Evolutionary conservation across 495 filamentous ascomycete genomes (phyloP).

Genomic region (Usnea hakonensis): DNA sequence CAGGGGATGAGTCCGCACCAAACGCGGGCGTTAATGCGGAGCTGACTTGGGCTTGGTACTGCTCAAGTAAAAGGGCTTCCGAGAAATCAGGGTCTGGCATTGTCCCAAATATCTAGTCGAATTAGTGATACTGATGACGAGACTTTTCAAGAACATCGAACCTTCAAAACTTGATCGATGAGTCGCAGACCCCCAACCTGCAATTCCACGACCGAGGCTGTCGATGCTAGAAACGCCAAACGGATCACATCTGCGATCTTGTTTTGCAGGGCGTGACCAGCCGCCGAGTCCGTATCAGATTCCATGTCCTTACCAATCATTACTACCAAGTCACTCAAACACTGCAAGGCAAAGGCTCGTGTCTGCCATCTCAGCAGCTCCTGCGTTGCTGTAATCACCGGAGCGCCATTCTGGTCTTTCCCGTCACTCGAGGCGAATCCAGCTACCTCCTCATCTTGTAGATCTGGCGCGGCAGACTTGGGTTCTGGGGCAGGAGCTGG

Average conservation of each 20-base stretch:
- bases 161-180: constrained; percentile 81
- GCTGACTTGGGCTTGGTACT: constrained; percentile 97
- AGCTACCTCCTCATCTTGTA: constrained; percentile 93
- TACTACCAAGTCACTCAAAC: constrained; percentile 74
- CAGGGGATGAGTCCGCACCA: constrained; percentile 88
- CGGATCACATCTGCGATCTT: constrained; percentile 89
- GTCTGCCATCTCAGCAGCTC: constrained; percentile 95
- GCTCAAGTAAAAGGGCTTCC: constrained; percentile 89
- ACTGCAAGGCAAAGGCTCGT: constrained; percentile 86
- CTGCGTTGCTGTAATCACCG: constrained; percentile 58
- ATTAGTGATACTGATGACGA: constrained; percentile 18
- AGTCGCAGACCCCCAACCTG: constrained; percentile 85
- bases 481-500: constrained; percentile 41
- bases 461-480: constrained; percentile 54
- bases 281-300: constrained; percentile 59
- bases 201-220: constrained; percentile 81
- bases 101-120: constrained; percentile 74
- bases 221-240: constrained; percentile 96
- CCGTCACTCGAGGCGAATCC: constrained; percentile 75
- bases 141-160: constrained; percentile 18
- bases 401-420: constrained; percentile 51
- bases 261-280: constrained; percentile 67
- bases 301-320: constrained; percentile 66
- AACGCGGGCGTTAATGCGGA: constrained; percentile 95
- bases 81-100: constrained; percentile 93